phyloP scores from a whole-genome alignment of 2,329 filamentous ascomycete species.

The Dendryphion nanum region DNA sequence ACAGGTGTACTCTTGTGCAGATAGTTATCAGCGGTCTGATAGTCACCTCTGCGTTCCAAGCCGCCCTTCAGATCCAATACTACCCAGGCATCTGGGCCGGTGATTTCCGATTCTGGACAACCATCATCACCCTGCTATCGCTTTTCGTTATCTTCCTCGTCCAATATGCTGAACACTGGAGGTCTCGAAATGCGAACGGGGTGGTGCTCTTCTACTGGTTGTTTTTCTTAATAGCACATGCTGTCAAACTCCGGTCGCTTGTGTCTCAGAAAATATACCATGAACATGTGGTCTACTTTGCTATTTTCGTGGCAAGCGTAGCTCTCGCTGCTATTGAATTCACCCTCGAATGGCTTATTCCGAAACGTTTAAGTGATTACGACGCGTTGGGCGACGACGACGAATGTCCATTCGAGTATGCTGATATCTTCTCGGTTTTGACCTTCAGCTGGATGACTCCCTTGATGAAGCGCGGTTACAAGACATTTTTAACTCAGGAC shows the following conservation, averaged over 20 bases:
- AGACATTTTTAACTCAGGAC: conserved; percentile 86
- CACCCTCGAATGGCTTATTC: conserved; percentile 78
- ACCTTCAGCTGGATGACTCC: conserved; percentile 99
- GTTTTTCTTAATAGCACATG: conserved; percentile 73
- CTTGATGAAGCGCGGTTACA: conserved; percentile 93
- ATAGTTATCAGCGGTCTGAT: conserved; percentile 66
- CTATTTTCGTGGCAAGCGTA: conserved; percentile 70
- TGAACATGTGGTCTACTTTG: conserved; percentile 69
- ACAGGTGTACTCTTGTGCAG: conserved; percentile 36
- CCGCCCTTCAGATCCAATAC: conserved; percentile 70
- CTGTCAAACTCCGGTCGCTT: conserved; percentile 82
- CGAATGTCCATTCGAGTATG: conserved; percentile 81
- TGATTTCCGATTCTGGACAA: conserved; percentile 86
- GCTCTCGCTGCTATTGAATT: conserved; percentile 71
- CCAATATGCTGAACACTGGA: conserved; percentile 83
- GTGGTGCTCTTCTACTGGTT: conserved; percentile 93
- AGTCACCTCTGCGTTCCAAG: conserved; percentile 67
- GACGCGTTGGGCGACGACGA: conserved; percentile 66
- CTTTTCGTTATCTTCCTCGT: conserved; percentile 72
- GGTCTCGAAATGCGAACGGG: conserved; percentile 80
- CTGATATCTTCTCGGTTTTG: conserved; percentile 86
- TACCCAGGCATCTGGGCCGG: conserved; percentile 69
- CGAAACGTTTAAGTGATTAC: conserved; percentile 71
- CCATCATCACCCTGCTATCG: conserved; percentile 68
- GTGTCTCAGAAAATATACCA: conserved; percentile 73